phyloP scores from a whole-genome alignment of 176 grass and related monocot species.

The Saccharum officinarum region DNA sequence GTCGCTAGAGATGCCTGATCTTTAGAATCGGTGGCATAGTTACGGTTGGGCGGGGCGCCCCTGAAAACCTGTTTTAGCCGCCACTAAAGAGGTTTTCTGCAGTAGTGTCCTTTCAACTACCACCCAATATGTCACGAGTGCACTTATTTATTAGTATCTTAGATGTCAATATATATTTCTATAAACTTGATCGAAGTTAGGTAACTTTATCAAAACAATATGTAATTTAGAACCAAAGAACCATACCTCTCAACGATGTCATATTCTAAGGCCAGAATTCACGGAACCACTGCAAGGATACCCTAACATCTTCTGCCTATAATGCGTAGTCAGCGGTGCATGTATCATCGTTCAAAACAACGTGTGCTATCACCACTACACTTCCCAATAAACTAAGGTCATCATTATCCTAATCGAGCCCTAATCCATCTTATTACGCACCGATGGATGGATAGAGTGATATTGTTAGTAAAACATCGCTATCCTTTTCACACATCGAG shows the following conservation, averaged over 20 bases:
- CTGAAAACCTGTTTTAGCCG: too few relatives aligned
- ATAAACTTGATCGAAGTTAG: conserved; percentile 37
- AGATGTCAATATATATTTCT: too few relatives aligned
- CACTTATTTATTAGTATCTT: too few relatives aligned
- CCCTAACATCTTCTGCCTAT: background rate
- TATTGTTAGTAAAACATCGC: background rate
- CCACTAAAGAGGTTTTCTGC: too few relatives aligned
- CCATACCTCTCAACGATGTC: too few relatives aligned
- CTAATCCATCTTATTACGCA: background rate
- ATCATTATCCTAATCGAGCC: background rate
- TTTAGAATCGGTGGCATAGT: too few relatives aligned
- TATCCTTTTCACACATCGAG: background rate
- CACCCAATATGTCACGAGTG: too few relatives aligned
- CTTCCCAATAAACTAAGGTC: background rate
- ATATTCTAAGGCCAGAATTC: background rate
- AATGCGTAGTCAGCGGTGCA: background rate
- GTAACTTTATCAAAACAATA: too few relatives aligned
- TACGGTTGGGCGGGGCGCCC: too few relatives aligned
- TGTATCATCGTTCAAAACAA: background rate
- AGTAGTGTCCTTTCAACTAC: too few relatives aligned
- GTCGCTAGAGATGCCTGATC: too few relatives aligned
- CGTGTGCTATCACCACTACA: background rate
- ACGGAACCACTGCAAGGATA: background rate
- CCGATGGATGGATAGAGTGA: background rate
- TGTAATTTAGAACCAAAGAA: too few relatives aligned